Evolutionary conservation across 352 stramenopile species (phyloP).

Genomic region (Plasmopara halstedii): DNA sequence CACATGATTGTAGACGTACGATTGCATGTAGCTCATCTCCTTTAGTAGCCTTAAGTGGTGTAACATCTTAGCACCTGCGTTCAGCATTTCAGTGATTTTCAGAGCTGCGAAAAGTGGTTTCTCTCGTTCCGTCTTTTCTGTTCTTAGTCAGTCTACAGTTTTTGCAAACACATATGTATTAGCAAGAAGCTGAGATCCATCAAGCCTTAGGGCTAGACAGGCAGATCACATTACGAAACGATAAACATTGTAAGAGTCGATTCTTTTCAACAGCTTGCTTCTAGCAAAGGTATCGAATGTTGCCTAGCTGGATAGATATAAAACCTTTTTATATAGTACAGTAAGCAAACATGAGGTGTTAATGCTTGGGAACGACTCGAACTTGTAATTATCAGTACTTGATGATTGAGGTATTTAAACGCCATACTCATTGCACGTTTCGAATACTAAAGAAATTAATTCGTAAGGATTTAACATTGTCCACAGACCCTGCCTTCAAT

Average conservation of each 20-base stretch:
- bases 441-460: constrained; percentile 31
- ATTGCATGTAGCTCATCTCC: constrained; percentile 36
- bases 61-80: constrained; percentile 25
- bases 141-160: no score
- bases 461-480: constrained; percentile 38
- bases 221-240: no score
- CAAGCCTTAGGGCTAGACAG: no score
- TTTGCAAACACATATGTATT: constrained; percentile 42
- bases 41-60: constrained; percentile 31
- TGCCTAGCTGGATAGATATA: constrained; percentile 40
- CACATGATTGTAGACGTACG: constrained; percentile 34
- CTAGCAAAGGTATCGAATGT: constrained; percentile 52
- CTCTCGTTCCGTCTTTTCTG: constrained; percentile 12
- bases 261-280: no score
- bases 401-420: constrained; percentile 41
- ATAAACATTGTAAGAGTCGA: no score
- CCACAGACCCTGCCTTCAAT: constrained; percentile 19
- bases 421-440: constrained; percentile 32
- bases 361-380: constrained; percentile 29
- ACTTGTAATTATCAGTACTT: constrained; percentile 40
- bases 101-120: background rate
- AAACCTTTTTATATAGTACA: constrained; percentile 29
- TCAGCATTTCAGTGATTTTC: constrained; percentile 23
- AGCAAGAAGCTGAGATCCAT: constrained; percentile 44
- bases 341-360: constrained; percentile 37